Conservation (phyloP, 176 grass and related monocot species). For the Thalia dealbata region DNA sequence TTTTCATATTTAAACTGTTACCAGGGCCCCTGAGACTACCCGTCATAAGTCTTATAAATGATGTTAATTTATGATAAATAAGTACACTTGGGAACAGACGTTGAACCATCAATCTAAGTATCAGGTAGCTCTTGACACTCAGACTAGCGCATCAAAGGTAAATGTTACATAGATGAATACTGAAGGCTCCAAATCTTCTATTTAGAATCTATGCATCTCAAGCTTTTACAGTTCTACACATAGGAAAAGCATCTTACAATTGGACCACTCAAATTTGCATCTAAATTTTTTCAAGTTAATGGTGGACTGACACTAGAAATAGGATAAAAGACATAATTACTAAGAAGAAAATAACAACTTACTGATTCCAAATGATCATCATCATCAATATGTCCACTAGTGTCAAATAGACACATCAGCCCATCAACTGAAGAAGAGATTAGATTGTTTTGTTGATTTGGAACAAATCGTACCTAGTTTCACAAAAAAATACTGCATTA, state of each 20-base stretch:
- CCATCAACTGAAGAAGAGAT: conserved; percentile 72
- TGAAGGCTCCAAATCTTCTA: no score
- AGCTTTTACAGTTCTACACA: not conserved
- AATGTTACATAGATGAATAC: not conserved
- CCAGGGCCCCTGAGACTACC: not conserved
- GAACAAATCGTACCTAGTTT: conserved; percentile 51
- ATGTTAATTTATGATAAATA: not conserved
- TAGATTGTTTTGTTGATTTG: conserved; percentile 56
- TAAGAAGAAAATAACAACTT: conserved; percentile 15
- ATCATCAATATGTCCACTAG: conserved; percentile 65
- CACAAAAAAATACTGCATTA: not conserved
- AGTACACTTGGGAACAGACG: not conserved
- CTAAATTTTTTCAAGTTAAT: not conserved
- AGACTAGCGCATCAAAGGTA: not conserved
- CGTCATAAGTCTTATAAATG: not conserved
- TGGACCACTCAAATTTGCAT: not conserved
- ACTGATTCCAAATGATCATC: conserved; percentile 54
- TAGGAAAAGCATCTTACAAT: conserved; percentile 5
- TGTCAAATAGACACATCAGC: conserved; percentile 69
- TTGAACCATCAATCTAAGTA: not conserved
- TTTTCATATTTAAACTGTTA: not conserved
- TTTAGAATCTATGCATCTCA: no score
- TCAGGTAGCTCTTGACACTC: not conserved
- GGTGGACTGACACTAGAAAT: not conserved
- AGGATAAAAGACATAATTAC: not conserved